Evolutionary conservation across 331 rosid species (phyloP), one percentile per base, ranked within the genome.

Genomic region (Stylosanthes scabra): DNA sequence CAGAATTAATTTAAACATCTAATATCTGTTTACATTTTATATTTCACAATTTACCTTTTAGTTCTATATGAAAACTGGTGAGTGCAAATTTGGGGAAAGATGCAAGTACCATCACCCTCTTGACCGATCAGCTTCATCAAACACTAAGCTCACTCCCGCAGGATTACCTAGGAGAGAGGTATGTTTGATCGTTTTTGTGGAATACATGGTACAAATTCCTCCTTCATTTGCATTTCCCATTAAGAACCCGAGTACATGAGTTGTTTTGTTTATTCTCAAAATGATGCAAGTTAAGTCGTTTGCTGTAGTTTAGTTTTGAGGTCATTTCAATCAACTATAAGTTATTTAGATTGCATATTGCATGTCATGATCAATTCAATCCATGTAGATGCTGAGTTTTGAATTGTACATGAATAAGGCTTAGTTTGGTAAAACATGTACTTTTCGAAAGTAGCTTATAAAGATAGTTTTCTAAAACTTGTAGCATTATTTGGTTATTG

Each of bases 91-190:
- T 59, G 93, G 92, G 31, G 99, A 90, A 62, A 84, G 87, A 50
- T 91, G 97, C 92, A 91, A 81, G 82, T 95, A 66, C 74, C 97
- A 91, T 83, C 99, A 95, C 70, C 99, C 99, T 16, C 34, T 90
- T 46, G 97, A 95, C 74, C 96, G 97, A 68, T 69, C 97, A 74
- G 90, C 88, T 57, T 83, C 85, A 79, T 73, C 83, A 78, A 71
- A 69, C 70, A 71, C 89, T 55, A 91, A 86, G 58, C 97, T 94
- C 63, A 90, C 93, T 75, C 92, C 81, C 54, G 99, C 99, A 28
- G 99, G 99, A 60, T 79, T 90, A 75, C 99, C 99, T 16, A 86
- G 99, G 84, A 90, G 97, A 86, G 99, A 91, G 97, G 99, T 91
- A 79, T 71, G 74, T 68, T 28, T 45, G 54, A 34, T 47, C 11